phyloP scores from a whole-genome alignment of 306 rosid genomes.

The Castanospermum australe region DNA sequence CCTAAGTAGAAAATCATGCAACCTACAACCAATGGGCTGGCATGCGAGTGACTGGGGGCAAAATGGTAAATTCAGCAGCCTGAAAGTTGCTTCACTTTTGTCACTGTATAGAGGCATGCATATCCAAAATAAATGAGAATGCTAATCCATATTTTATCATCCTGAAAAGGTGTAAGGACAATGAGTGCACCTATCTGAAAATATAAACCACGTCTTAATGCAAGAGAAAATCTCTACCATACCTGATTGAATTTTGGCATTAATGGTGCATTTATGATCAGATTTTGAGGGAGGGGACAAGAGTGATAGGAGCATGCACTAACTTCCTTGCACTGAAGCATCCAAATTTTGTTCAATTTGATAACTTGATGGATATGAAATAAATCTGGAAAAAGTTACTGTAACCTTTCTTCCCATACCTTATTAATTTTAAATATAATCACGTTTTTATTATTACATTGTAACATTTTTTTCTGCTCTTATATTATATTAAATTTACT shows the following conservation, averaged over 20 bases:
- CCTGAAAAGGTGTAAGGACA: constrained; percentile 14
- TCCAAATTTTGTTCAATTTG: neutral
- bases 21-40: constrained; percentile 23
- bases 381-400: neutral
- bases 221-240: constrained; percentile 1
- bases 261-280: constrained; percentile 4
- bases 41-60: constrained; percentile 20
- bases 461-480: neutral
- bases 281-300: neutral
- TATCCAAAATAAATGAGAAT: neutral
- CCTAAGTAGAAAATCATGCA: constrained; percentile 18
- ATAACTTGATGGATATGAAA: neutral
- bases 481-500: neutral
- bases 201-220: neutral
- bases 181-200: constrained; percentile 20
- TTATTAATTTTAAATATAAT: neutral
- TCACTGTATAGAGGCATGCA: neutral
- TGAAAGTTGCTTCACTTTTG: constrained; percentile 12
- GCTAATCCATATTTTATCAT: neutral
- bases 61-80: neutral
- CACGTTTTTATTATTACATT: neutral
- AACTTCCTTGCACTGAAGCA: neutral
- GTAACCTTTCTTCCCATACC: neutral
- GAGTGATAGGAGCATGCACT: neutral
- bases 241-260: constrained; percentile 6